Evolutionary conservation across 306 rosid species (phyloP).

Genomic region (barrel medic (Medicago truncatula)): DNA sequence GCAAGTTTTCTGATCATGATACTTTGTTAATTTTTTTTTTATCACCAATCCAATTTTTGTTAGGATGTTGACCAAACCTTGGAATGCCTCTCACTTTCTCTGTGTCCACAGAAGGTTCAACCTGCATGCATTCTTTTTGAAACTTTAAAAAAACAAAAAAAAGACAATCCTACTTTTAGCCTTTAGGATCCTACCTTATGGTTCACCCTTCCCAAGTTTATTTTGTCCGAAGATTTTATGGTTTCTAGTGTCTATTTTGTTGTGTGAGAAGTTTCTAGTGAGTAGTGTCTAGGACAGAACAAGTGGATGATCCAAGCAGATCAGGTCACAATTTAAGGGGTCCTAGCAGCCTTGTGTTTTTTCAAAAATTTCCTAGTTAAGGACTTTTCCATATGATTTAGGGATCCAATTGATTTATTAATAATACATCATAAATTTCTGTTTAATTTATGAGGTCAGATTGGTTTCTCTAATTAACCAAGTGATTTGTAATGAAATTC

Average conservation of each 20-base stretch:
- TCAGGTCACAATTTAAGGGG: background rate
- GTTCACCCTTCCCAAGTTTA: background rate
- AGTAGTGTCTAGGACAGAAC: background rate
- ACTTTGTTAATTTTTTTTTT: background rate
- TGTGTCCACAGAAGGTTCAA: background rate
- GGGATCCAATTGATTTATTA: background rate
- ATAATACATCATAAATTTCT: background rate
- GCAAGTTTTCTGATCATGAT: background rate
- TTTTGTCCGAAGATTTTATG: background rate
- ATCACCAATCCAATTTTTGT: background rate
- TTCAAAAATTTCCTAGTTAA: background rate
- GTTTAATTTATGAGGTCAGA: background rate
- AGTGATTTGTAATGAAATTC: no score
- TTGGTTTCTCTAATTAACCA: background rate
- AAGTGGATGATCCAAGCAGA: background rate
- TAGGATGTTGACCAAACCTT: slow-evolving; percentile 7
- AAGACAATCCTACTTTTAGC: slow-evolving; percentile 1
- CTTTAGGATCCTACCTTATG: background rate
- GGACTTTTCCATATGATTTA: background rate
- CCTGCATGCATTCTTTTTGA: slow-evolving; percentile 17
- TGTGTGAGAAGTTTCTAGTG: background rate
- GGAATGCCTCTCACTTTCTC: background rate
- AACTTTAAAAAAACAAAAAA: background rate
- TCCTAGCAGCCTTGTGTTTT: background rate
- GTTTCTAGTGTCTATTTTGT: background rate